Conservation (phyloP, 306 rosid genomes). For the Citrullus mucosospermus region DNA sequence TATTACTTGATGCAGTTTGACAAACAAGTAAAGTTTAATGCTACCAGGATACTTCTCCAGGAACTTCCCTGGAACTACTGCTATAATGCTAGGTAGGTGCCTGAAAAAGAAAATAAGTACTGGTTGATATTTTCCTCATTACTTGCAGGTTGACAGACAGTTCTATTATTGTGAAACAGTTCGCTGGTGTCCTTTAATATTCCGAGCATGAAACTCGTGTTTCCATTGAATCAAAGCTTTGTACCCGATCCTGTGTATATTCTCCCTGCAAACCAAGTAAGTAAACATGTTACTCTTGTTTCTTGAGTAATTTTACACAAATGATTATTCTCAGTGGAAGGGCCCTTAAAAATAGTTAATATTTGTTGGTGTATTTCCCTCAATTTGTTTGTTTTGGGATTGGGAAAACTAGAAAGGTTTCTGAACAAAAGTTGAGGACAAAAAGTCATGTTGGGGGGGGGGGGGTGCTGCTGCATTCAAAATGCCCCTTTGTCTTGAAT, state of each 20-base stretch:
- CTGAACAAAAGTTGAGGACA: neutral
- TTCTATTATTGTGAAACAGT: slow-evolving; percentile 22
- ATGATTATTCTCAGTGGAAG: neutral
- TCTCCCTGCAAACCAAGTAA: slow-evolving; percentile 14
- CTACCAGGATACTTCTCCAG: slow-evolving; percentile 20
- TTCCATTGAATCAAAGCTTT: slow-evolving; percentile 34
- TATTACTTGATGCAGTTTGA: slow-evolving; percentile 40
- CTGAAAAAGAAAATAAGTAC: slow-evolving; percentile 1
- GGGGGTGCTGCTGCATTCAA: neutral
- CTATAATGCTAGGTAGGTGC: slow-evolving; percentile 35
- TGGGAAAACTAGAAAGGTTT: neutral
- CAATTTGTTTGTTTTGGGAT: neutral
- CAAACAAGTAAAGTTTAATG: slow-evolving; percentile 25
- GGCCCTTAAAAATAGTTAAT: neutral
- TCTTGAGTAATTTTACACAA: neutral
- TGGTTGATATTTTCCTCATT: slow-evolving; percentile 3
- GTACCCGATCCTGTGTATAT: slow-evolving; percentile 24
- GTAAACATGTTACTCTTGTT: neutral
- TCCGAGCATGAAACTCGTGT: slow-evolving; percentile 28
- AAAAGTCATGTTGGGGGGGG: neutral
- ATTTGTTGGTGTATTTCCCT: neutral
- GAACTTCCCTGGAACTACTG: slow-evolving; percentile 35
- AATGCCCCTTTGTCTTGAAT: neutral
- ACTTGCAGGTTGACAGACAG: slow-evolving; percentile 10
- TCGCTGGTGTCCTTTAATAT: slow-evolving; percentile 19